Base-by-base conservation (phyloP, 495 filamentous ascomycete species). In the Penicillium bovifimosum region DNA sequence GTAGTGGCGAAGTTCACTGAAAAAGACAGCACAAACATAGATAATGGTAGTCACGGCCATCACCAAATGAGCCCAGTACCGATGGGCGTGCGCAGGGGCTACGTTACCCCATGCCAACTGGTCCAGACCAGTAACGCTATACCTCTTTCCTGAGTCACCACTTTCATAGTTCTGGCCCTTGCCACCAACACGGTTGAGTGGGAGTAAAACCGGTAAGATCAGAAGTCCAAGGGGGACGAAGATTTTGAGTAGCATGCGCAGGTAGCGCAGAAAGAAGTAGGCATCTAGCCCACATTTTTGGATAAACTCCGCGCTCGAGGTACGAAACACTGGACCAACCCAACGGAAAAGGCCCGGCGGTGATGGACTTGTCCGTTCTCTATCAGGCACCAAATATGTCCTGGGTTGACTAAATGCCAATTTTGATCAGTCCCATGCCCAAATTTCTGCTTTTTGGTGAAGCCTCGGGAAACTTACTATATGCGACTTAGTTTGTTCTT, bases 181-280 rank as follows among this genome's bases (percentile, higher is more conserved):
- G n/a, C 90, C 90, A 48, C 77, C 82, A 11, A 85, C 69, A 42
- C 78, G 80, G 59, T 98, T 98, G 52, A 98, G 60, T 0, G 95
- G 91, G 6, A 98, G 64, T 33, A 98, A 76, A 44, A 96, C 83
- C 0, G 93, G 95, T 20, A 97, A 73, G 26, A 96, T 83, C 27
- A 96, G 64, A 16, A 86, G 41, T 18, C 86, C 87, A 48, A 95
- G 76, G 7, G 91, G 87, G 16, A 93, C 66, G 61, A 97, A 97
- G 53, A 96, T 92, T 62, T 95, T 86, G 33, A 98, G 79, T 2
- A 98, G 81, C 66, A 95, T 93, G 49, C 92, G 88, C 13, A 98
- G 78, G 65, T 95, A 98, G 47, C 95, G 88, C 1, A 98, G 78
- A 72, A 97, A 98, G 70, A 98, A 95, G 74, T 96, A 98, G 60